Percentiles rank a stretch among this genome's conserved stretches.
phyloP scores from a whole-genome alignment of 108 stramenopile species.

The Cyclotella baltica region DNA sequence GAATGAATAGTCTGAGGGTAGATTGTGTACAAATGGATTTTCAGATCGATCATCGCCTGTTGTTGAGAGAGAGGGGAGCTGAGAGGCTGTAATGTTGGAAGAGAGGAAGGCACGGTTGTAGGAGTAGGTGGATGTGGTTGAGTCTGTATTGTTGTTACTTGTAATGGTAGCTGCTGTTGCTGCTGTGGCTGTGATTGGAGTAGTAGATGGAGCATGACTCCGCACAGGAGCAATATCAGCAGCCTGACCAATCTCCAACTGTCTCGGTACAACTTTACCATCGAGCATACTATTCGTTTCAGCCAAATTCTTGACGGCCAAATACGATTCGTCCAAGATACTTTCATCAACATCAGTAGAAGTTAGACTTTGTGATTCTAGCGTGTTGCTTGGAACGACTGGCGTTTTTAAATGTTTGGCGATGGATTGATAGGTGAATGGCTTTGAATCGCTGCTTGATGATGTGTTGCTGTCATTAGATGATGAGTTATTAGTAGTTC shows the following conservation, averaged over 20 bases:
- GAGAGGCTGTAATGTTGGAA: slow-evolving; percentile 4
- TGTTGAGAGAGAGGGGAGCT: not conserved
- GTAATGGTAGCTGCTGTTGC: too few relatives aligned
- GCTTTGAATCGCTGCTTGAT: not conserved
- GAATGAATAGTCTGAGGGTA: slow-evolving; percentile 15
- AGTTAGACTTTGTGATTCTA: slow-evolving; percentile 1
- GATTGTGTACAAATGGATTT: not conserved
- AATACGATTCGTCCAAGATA: not conserved
- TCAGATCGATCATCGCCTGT: too few relatives aligned
- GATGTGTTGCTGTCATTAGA: too few relatives aligned
- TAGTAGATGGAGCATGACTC: too few relatives aligned
- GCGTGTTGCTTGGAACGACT: too few relatives aligned
- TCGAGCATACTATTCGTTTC: not conserved
- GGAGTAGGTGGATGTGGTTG: slow-evolving; percentile 1
- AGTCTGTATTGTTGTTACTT: too few relatives aligned
- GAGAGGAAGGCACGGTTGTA: slow-evolving; percentile 6
- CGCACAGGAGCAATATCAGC: slow-evolving; percentile 1
- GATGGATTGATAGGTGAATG: too few relatives aligned
- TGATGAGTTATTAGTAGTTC: too few relatives aligned
- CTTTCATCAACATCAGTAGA: slow-evolving; percentile 4
- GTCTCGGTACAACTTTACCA: not conserved
- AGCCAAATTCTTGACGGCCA: not conserved
- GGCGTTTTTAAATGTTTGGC: not conserved
- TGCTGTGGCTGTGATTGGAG: too few relatives aligned
- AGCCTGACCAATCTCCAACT: too few relatives aligned